Evolutionary conservation across 306 rosid genomes (phyloP), one percentile per base, ranked within the genome.

Genomic region (Cercis canadensis): DNA sequence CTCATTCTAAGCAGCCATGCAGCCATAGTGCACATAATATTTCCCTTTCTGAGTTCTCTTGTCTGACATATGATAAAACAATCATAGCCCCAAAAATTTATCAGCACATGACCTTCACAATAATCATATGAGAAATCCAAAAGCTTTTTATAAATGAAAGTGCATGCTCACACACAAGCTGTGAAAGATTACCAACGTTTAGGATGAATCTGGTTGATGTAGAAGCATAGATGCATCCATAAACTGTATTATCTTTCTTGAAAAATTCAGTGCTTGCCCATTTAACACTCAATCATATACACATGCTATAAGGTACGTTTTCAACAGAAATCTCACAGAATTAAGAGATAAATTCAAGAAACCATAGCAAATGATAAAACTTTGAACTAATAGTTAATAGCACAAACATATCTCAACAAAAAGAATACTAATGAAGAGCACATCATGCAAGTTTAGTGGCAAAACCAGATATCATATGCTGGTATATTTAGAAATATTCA

Each of bases 1-100:
- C 1, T 45, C 55, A 73, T 59, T 67, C 63, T 53, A 67, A 58
- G 57, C 57, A 18, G 57, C 62, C 59, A 66, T 14, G 24, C 18
- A 17, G 13, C 0, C 9, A 18, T 7, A 52, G 45, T 59, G 33
- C 46, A 44, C 21, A 70, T 11, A 61, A 69, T 41, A 58, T 13
- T 36, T 70, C 14, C 40, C 39, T 32, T 45, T 60, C 51, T 41
- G 21, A 55, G 37, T 70, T 57, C 13, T 13, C 70, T 50, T 39
- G 10, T 59, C 0, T 41, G 58, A 44, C 17, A 32, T 33, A 74
- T 50, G 31, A 58, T 44, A 52, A 49, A 72, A n/a, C 49, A 67
- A 19, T 47, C 12, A 68, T 67, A 64, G 33, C 36, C 17, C 39
- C 21, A 24, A 17, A 66, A 62, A 8, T 46, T 45, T 24, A 62